These are phyloP conservation scores for Ophiobolus disseminans DNA, from an alignment of 2,329 filamentous ascomycete genomes.

Conservation along the genomic window DNA sequence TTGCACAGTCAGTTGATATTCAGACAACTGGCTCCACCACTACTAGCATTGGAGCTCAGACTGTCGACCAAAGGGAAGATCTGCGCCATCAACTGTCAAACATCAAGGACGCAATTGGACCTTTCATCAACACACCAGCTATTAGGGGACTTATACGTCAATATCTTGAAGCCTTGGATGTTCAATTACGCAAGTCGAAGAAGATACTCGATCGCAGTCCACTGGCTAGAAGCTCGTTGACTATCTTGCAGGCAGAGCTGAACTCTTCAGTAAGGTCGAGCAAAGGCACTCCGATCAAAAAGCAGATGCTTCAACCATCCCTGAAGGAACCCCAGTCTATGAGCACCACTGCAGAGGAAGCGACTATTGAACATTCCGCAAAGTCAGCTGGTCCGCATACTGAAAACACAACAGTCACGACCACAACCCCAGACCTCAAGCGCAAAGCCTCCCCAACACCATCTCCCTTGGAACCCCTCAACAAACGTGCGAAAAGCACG, in stretches of 20 bases:
- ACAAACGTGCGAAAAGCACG: conserved; percentile 8
- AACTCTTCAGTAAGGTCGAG: no score
- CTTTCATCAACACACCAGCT: background rate
- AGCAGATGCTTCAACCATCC: no score
- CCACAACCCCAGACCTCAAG: background rate
- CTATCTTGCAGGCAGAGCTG: no score
- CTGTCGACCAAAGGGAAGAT: no score
- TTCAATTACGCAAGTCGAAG: no score
- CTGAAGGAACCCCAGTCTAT: no score
- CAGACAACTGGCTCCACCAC: background rate
- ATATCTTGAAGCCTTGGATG: no score
- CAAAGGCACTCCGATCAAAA: no score
- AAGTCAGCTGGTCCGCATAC: no score
- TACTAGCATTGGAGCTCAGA: background rate
- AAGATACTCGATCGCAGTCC: background rate
- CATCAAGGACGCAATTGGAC: background rate
- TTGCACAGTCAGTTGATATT: background rate
- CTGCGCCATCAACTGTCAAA: background rate
- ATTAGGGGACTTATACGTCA: background rate
- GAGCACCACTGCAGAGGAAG: no score
- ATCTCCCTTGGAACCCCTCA: background rate
- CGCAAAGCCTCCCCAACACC: background rate
- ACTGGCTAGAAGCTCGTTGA: background rate
- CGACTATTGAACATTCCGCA: no score
- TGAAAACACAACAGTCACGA: no score